A percentile compares a stretch with the other conserved stretches of the same genome.
phyloP scores from a whole-genome alignment of 1,139 yeast species.

The Kurtzmaniella natalensis region DNA sequence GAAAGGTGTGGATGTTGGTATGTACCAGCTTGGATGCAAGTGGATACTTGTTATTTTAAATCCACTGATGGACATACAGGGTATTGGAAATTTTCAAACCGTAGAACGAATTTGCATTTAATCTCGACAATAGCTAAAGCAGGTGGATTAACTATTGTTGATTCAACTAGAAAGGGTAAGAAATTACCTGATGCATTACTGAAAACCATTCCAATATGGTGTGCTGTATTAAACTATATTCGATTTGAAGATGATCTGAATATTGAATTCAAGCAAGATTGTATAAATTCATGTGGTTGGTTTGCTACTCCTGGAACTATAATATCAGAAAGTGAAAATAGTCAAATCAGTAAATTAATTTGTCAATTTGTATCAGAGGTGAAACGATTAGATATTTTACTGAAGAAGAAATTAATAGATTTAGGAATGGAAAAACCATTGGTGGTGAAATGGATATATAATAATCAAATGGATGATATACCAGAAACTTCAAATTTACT shows the following conservation, averaged over 20 bases:
- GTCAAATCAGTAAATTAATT: constrained; percentile 45
- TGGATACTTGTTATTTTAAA: constrained; percentile 67
- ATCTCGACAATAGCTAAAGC: constrained; percentile 39
- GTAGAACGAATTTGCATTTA: constrained; percentile 72
- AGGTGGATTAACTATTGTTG: constrained; percentile 61
- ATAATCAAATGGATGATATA: constrained; percentile 14
- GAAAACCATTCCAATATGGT: constrained; percentile 89
- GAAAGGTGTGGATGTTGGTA: constrained; percentile 92
- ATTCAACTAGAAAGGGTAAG: constrained; percentile 83
- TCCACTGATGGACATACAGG: constrained; percentile 87
- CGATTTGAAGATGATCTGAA: constrained; percentile 33
- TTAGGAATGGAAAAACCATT: constrained; percentile 41
- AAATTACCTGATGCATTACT: constrained; percentile 81
- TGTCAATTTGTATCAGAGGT: constrained; percentile 49
- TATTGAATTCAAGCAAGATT: too few species aligned
- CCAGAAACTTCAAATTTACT: too few species aligned
- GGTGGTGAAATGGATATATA: constrained; percentile 64
- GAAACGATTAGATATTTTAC: constrained; percentile 30
- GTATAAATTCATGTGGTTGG: constrained; percentile 17
- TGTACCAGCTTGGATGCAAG: constrained; percentile 37
- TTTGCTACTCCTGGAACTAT: constrained; percentile 49
- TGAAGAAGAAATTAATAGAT: constrained; percentile 24
- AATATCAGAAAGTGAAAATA: constrained; percentile 57
- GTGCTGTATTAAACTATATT: constrained; percentile 66
- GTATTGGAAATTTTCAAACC: constrained; percentile 72